A percentile compares a stretch with the other conserved stretches of the same genome.
These are phyloP conservation scores for Solanum medicagineum DNA, from an alignment of 257 asterid species.

Conservation along the genomic window DNA sequence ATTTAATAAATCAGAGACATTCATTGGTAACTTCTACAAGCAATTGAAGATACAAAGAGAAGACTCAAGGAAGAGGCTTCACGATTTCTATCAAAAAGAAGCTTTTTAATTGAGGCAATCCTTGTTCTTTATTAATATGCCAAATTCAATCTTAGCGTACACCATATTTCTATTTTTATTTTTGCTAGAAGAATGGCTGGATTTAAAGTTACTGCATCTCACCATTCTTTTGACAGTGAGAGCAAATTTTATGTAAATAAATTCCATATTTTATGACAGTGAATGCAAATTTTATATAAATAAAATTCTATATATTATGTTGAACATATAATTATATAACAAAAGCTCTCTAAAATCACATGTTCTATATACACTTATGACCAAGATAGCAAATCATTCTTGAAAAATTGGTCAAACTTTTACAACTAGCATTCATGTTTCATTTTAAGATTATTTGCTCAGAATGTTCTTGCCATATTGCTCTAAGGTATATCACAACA, in stretches of 20 bases:
- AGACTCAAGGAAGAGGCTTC: constrained; percentile 32
- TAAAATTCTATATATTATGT: not conserved
- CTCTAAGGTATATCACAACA: not conserved
- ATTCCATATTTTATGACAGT: not conserved
- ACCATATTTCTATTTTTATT: not conserved
- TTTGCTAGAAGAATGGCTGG: not conserved
- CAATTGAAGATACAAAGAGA: constrained; percentile 60
- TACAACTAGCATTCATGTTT: not conserved
- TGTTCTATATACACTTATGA: not conserved
- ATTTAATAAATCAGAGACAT: constrained; percentile 43
- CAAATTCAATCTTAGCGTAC: not conserved
- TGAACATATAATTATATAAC: not conserved
- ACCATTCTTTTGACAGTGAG: not conserved
- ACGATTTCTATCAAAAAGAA: constrained; percentile 14
- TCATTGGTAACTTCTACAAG: constrained; percentile 50
- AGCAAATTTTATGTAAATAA: not conserved
- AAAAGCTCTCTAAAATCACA: not conserved
- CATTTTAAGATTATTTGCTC: not conserved
- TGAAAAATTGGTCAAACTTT: not conserved
- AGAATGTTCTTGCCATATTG: not conserved
- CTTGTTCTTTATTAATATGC: not conserved
- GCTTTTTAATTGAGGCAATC: not conserved
- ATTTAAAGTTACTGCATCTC: not conserved
- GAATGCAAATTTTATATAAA: not conserved
- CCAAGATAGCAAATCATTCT: not conserved